phyloP scores from a whole-genome alignment of 352 stramenopile genomes.

The Ochromonadaceae sp. region DNA sequence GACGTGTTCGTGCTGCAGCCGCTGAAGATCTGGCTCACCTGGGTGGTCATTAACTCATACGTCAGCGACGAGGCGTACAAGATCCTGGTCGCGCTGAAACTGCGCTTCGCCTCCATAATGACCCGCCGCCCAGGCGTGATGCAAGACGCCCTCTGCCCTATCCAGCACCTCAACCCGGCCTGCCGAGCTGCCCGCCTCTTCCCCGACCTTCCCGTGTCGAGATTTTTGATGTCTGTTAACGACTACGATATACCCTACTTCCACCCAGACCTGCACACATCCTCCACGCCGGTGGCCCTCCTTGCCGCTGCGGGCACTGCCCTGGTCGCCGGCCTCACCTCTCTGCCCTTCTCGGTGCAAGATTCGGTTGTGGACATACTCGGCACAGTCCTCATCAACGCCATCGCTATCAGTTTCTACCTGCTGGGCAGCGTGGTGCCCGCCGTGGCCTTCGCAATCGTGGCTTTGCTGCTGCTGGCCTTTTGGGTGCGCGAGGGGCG shows the following conservation, averaged over 20 bases:
- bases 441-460: too few species aligned
- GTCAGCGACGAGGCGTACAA: not conserved
- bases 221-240: constrained; percentile 11
- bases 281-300: too few species aligned
- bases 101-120: not conserved
- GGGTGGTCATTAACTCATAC: not conserved
- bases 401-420: too few species aligned
- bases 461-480: too few species aligned
- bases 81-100: not conserved
- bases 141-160: not conserved
- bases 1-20: not conserved
- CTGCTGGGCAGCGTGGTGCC: too few species aligned
- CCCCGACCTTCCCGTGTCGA: not conserved
- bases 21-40: not conserved
- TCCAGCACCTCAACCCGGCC: constrained; percentile 10
- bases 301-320: too few species aligned
- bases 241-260: constrained; percentile 17
- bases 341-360: too few species aligned
- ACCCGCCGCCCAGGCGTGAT: not conserved
- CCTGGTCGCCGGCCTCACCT: too few species aligned
- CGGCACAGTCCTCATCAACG: too few species aligned
- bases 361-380: too few species aligned
- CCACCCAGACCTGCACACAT: too few species aligned
- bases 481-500: too few species aligned
- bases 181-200: not conserved